Evolutionary conservation across 495 filamentous ascomycete species (phyloP).

Genomic region (Sporormia fimetaria): DNA sequence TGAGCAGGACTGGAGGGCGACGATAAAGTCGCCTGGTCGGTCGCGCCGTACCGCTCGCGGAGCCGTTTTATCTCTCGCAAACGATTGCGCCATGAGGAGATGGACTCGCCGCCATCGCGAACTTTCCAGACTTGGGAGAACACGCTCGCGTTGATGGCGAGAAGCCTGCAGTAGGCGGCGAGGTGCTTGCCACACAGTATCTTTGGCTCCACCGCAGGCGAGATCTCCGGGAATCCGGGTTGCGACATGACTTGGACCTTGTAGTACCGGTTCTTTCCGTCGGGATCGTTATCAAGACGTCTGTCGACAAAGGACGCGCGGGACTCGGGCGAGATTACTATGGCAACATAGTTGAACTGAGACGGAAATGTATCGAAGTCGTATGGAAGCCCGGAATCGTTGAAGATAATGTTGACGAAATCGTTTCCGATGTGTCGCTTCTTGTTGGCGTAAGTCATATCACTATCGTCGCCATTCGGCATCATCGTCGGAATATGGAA

Average conservation of each 20-base stretch:
- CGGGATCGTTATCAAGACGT: conserved; percentile 19
- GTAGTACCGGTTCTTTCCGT: conserved; percentile 51
- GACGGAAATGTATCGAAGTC: conserved; percentile 84
- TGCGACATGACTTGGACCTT: conserved; percentile 75
- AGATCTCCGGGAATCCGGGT: conserved; percentile 78
- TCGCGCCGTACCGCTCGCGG: conserved; percentile 44
- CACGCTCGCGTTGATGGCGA: conserved; percentile 87
- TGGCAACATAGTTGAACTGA: conserved; percentile 91
- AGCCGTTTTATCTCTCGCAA: conserved; percentile 74
- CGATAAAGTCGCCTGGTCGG: background rate
- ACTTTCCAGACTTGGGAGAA: conserved; percentile 81
- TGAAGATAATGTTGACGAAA: conserved; percentile 95
- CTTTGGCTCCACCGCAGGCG: conserved; percentile 76
- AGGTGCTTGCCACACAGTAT: conserved; percentile 69
- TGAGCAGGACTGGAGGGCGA: conserved; percentile 10
- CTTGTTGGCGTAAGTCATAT: conserved; percentile 68
- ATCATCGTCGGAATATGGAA: conserved; percentile 96
- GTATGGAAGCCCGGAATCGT: conserved; percentile 81
- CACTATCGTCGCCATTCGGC: conserved; percentile 70
- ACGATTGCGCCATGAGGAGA: conserved; percentile 81
- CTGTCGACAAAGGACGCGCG: conserved; percentile 45
- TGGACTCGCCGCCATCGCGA: conserved; percentile 67
- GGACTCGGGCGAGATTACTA: conserved; percentile 82
- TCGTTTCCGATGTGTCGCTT: conserved; percentile 97
- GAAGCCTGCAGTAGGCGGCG: conserved; percentile 75